Conservation (phyloP, 2,329 filamentous ascomycete species). For the Aspergillus fumigatus region DNA sequence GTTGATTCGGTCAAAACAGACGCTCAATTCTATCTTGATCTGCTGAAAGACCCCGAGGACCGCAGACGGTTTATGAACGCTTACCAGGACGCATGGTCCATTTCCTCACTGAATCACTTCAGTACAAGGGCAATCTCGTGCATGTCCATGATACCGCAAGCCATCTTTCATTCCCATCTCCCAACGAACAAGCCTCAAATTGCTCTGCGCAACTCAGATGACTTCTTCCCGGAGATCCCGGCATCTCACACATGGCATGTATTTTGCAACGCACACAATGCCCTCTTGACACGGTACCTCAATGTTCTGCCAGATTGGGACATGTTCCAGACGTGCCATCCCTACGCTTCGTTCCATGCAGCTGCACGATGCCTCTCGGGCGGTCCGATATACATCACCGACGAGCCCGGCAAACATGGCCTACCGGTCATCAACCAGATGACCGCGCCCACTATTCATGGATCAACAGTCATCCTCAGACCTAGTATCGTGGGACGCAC, state of each 20-base stretch:
- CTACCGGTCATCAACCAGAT: constrained; percentile 72
- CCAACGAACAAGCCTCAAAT: constrained; percentile 69
- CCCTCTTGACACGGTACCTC: constrained; percentile 73
- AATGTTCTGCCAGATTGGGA: constrained; percentile 84
- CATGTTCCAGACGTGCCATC: constrained; percentile 65
- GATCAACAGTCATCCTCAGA: constrained; percentile 74
- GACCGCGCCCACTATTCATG: constrained; percentile 67
- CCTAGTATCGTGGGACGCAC: constrained; percentile 70
- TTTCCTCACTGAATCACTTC: constrained; percentile 73
- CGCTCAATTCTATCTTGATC: constrained; percentile 83
- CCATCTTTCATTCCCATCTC: constrained; percentile 79
- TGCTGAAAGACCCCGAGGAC: constrained; percentile 62
- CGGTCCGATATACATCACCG: constrained; percentile 91
- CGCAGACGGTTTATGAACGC: constrained; percentile 67
- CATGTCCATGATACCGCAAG: constrained; percentile 87
- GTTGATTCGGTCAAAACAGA: constrained; percentile 91
- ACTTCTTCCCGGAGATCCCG: constrained; percentile 83
- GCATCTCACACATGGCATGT: constrained; percentile 90
- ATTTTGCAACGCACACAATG: constrained; percentile 89
- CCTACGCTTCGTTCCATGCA: constrained; percentile 78
- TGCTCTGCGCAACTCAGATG: constrained; percentile 75
- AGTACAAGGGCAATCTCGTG: constrained; percentile 76
- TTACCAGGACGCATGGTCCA: constrained; percentile 83
- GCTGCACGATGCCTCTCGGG: constrained; percentile 86
- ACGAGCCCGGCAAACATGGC: constrained; percentile 78